Conservation (phyloP, 2,329 filamentous ascomycete genomes). For the Fonsecaea monophora region DNA sequence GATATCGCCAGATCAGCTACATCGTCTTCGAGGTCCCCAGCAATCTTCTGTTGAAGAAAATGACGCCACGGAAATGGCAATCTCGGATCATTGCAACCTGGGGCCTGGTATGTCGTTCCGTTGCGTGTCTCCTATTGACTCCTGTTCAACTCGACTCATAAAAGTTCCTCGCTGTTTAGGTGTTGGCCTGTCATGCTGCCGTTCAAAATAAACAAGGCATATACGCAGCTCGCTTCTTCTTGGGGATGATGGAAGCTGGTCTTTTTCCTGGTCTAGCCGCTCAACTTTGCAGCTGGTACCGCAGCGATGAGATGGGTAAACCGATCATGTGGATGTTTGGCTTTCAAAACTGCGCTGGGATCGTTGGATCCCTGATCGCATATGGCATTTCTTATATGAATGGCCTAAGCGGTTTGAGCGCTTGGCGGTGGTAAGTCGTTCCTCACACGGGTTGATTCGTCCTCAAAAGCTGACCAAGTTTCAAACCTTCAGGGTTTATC, state of each 20-base stretch:
- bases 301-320: constrained; percentile 53
- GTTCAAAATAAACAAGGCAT: constrained; percentile 50
- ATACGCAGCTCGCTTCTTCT: constrained; percentile 50
- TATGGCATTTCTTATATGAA: constrained; percentile 41
- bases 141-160: neutral
- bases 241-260: constrained; percentile 53
- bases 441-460: neutral
- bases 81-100: constrained; percentile 49
- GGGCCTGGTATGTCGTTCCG: constrained; percentile 40
- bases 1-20: constrained; percentile 42
- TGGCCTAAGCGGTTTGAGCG: constrained; percentile 38
- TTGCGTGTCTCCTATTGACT: neutral
- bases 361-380: constrained; percentile 46
- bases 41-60: constrained; percentile 49
- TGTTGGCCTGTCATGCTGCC: constrained; percentile 48
- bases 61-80: constrained; percentile 48
- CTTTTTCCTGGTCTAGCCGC: constrained; percentile 53
- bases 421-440: constrained; percentile 38
- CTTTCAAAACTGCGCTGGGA: constrained; percentile 47
- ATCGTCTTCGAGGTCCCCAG: constrained; percentile 52
- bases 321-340: constrained; percentile 55
- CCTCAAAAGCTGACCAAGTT: constrained; percentile 16
- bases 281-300: constrained; percentile 57
- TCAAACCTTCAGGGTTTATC: constrained; percentile 46
- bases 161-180: constrained; percentile 16